These are phyloP conservation scores for Fraxinus ornus DNA, from an alignment of 305 asterid genomes.

Conservation along the genomic window DNA sequence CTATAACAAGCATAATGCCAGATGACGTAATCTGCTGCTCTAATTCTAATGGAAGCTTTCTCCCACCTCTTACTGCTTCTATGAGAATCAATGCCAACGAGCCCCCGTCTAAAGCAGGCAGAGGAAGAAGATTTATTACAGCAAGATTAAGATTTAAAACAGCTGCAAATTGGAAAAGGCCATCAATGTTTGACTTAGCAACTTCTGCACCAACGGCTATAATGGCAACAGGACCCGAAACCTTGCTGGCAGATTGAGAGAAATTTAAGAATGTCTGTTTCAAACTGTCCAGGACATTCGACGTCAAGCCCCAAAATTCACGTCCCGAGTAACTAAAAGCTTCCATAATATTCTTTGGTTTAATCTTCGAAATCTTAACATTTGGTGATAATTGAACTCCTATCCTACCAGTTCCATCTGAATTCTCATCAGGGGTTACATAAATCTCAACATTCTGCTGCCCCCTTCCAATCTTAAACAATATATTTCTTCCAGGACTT, in stretches of 20 bases:
- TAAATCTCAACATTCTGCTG: conserved; percentile 43
- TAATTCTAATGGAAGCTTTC: conserved; percentile 76
- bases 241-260: conserved; percentile 90
- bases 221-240: conserved; percentile 95
- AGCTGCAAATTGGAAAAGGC: conserved; percentile 92
- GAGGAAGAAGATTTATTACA: conserved; percentile 85
- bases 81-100: conserved; percentile 75
- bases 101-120: conserved; percentile 95
- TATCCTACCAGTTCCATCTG: conserved; percentile 83
- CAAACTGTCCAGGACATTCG: conserved; percentile 68
- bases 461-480: conserved; percentile 63
- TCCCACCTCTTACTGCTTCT: conserved; percentile 92
- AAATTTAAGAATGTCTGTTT: conserved; percentile 79
- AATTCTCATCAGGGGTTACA: conserved; percentile 72
- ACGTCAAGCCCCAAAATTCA: conserved; percentile 81
- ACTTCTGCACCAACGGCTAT: conserved; percentile 98
- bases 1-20: conserved; percentile 66
- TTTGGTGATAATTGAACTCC: conserved; percentile 92
- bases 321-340: conserved; percentile 67
- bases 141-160: conserved; percentile 86
- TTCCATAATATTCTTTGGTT: conserved; percentile 58
- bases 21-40: conserved; percentile 93
- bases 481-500: conserved; percentile 58
- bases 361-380: conserved; percentile 57
- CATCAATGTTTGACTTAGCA: conserved; percentile 83